Base-by-base conservation (phyloP, 2,329 filamentous ascomycete species). In the Harringtonia lauricola region DNA sequence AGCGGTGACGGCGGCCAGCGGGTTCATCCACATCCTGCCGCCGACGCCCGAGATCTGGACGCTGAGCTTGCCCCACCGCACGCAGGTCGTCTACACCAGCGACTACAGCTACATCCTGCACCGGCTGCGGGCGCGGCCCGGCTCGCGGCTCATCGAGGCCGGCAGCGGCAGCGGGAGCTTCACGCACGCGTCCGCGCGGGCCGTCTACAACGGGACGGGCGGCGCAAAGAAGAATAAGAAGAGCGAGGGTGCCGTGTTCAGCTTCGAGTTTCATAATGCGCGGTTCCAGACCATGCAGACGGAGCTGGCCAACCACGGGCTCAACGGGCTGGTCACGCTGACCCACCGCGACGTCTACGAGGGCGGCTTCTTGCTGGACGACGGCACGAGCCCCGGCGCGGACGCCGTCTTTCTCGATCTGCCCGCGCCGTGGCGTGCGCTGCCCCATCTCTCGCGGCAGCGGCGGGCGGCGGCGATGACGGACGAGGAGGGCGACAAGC, bases 31-130 rank as follows among this genome's bases (percentile, higher is more conserved):
- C 60, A 66, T 92, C 17, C 68, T 92, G 15, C 80, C 81, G 13
- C 86, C 86, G 0, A 88, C 85, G 0, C 85, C 86, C 5, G 86
- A 92, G 60, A 71, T 85, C 19, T 92, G 86, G 86, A 92, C 86
- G 0, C 74, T 76, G 43, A 86, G 82, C 46, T 63, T 92, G 39
- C 86, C 86, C 2, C 86, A 92, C 58, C 72, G 86, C 48, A 92
- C 86, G 0, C 86, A 92, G 57, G 86, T 92, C 31, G 86, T 92
- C 42, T 92, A 92, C 59, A 89, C 83, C 0, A 84, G 85, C 15
- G 86, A 92, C 59, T 89, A 88, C 63, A 89, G 85, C 64, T 92
- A 88, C 57, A 78, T 92, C 39, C 67, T 92, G 12, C 83, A 89
- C 54, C 72, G 84, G 29, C 73, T 92, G 54, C 74, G 83, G 28